phyloP scores from a whole-genome alignment of 2,329 filamentous ascomycete species.

The Pseudogymnoascus sp. region DNA sequence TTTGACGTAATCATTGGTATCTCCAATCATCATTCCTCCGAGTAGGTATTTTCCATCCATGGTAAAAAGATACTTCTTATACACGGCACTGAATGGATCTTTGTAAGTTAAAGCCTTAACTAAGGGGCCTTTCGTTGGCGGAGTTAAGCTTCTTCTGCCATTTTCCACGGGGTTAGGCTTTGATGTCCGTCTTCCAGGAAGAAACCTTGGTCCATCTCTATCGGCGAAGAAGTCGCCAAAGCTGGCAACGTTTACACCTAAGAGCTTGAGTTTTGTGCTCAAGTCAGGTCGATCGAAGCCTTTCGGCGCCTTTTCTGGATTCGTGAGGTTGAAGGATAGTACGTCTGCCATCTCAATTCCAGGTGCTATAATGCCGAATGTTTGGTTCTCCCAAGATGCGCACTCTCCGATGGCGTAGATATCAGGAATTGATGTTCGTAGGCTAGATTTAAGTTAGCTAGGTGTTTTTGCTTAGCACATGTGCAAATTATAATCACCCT shows the following conservation, averaged over 20 bases:
- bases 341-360: conserved; percentile 92
- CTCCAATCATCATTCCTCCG: conserved; percentile 96
- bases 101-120: conserved; percentile 85
- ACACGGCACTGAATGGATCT: conserved; percentile 80
- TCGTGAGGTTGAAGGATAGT: conserved; percentile 83
- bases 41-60: conserved; percentile 83
- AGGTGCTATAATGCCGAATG: conserved; percentile 82
- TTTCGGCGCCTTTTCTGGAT: conserved; percentile 51
- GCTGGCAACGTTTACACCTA: conserved; percentile 86
- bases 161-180: conserved; percentile 48
- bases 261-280: conserved; percentile 84
- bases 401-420: conserved; percentile 90
- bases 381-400: conserved; percentile 81
- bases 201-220: conserved; percentile 67
- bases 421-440: conserved; percentile 64
- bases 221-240: conserved; percentile 95
- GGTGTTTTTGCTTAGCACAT: background rate
- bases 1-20: conserved; percentile 85
- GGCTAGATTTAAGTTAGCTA: conserved; percentile 15
- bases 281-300: conserved; percentile 75
- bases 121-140: conserved; percentile 39
- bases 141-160: conserved; percentile 35
- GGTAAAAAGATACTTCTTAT: conserved; percentile 92
- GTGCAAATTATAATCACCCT: conserved; percentile 37
- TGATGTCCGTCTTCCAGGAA: conserved; percentile 55